phyloP scores from a whole-genome alignment of 495 filamentous ascomycete genomes.

The Halenospora varia region DNA sequence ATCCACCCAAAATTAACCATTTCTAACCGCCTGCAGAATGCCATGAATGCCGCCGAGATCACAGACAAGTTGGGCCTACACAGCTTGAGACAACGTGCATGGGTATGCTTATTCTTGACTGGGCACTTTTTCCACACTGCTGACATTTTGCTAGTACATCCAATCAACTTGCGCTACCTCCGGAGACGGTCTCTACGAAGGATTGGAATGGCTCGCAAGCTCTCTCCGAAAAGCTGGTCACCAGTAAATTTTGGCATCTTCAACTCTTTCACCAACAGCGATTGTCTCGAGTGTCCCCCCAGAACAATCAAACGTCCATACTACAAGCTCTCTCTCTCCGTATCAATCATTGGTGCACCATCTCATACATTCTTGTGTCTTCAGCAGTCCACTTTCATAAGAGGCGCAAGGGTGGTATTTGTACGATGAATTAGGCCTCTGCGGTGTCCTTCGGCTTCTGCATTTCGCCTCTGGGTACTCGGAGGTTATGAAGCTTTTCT shows the following conservation, averaged over 20 bases:
- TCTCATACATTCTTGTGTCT: slow-evolving; percentile 25
- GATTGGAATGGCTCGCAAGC: slow-evolving; percentile 98
- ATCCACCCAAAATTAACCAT: neutral
- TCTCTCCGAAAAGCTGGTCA: slow-evolving; percentile 89
- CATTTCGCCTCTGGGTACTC: slow-evolving; percentile 13
- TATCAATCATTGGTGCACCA: slow-evolving; percentile 25
- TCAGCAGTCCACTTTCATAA: slow-evolving; percentile 26
- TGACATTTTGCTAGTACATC: slow-evolving; percentile 70
- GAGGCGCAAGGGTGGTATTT: slow-evolving; percentile 29
- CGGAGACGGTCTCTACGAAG: slow-evolving; percentile 99
- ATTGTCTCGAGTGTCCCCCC: slow-evolving; percentile 20
- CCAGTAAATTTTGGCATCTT: slow-evolving; percentile 49
- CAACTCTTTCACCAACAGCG: slow-evolving; percentile 2
- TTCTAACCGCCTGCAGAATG: slow-evolving; percentile 60
- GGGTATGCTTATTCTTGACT: slow-evolving; percentile 63
- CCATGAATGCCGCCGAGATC: slow-evolving; percentile 99
- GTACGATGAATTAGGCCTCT: slow-evolving; percentile 28
- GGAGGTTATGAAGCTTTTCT: slow-evolving; percentile 9
- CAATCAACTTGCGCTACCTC: slow-evolving; percentile 99
- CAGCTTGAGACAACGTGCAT: slow-evolving; percentile 94
- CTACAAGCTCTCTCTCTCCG: slow-evolving; percentile 24
- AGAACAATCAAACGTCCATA: slow-evolving; percentile 25
- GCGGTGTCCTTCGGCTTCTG: slow-evolving; percentile 18
- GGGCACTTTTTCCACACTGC: neutral
- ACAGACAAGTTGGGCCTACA: slow-evolving; percentile 99